Evolutionary conservation across 2,329 filamentous ascomycete genomes (phyloP).

Genomic region (Ustulina deusta): DNA sequence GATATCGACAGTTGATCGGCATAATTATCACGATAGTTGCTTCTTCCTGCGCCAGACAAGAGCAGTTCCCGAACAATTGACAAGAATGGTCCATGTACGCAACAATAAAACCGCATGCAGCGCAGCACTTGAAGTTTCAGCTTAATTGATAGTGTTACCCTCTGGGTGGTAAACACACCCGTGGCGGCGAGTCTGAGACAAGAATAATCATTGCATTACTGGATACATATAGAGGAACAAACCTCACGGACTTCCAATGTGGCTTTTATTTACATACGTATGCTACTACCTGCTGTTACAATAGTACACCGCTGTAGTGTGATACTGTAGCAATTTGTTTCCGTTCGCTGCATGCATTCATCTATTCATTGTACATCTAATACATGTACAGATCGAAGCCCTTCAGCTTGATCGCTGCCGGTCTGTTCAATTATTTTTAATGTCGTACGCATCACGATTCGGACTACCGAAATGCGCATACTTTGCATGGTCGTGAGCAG

Average conservation of each 20-base stretch:
- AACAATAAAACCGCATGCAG: conserved; percentile 4
- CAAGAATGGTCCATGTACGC: neutral
- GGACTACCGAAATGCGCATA: conserved; percentile 6
- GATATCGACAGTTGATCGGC: conserved; percentile 16
- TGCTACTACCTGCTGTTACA: no score
- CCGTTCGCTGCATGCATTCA: neutral
- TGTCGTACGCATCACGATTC: neutral
- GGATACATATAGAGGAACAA: neutral
- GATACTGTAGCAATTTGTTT: neutral
- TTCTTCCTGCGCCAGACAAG: neutral
- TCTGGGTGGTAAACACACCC: neutral
- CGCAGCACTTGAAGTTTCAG: conserved; percentile 10
- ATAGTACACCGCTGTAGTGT: no score
- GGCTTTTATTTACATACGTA: no score
- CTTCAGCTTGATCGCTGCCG: neutral
- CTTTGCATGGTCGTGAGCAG: neutral
- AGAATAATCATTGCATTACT: neutral
- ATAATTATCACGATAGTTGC: conserved; percentile 2
- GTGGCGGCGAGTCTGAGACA: conserved; percentile 1
- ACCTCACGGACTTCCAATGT: no score
- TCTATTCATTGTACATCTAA: neutral
- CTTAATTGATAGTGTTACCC: conserved; percentile 8
- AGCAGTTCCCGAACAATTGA: neutral
- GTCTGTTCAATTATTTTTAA: neutral
- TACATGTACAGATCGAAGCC: neutral